Base-by-base conservation (phyloP, 805 yeast genomes). In the Candida tallmaniae region DNA sequence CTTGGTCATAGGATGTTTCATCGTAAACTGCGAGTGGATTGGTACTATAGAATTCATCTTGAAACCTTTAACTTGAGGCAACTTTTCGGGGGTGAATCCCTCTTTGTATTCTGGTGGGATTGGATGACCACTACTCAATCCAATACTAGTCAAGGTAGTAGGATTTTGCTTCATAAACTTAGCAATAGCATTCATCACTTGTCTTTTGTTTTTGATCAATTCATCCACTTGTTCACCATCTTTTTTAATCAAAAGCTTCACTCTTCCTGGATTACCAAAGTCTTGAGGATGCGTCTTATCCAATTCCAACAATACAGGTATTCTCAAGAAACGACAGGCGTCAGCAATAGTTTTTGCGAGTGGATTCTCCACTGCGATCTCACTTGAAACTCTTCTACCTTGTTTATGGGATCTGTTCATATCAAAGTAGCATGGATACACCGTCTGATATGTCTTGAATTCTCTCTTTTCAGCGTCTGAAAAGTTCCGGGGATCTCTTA, bases 201-300 rank as follows among this genome's bases (percentile, higher is more conserved):
- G 78, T 47, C 94, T 76, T 54, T 89, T 88, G 31, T 52, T 60
- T 13, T 51, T 43, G 38, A 52, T 57, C 18, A 51, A 41, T n/a
- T 46, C 35, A 39, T 64, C 61, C 2, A 44, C 41, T 8, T 69
- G 54, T 18, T 57, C 47, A 2, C 76, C 78, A 8, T 70, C 59
- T 31, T 73, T 71, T 49, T 78, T 81, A 26, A 86, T 45, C 29
- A 78, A 65, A 15, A 88, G 82, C 46, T 95, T 76, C 23, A 93
- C 89, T 50, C 97, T 73, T n/a, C 98, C 98, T 4, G 97, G 94
- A 53, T 90, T 90, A 45, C 97, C 95, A 73, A 82, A 93, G 60
- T 90, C 97, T 58, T 89, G 95, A 9, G 97, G 97, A 60, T 90
- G 98, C 1, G 83, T 60, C 62, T 88, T 93, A 40, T 83, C 86